Percentiles rank a stretch among this genome's conserved stretches.
phyloP scores from a whole-genome alignment of 2,329 filamentous ascomycete genomes.

The Fusarium setosum region DNA sequence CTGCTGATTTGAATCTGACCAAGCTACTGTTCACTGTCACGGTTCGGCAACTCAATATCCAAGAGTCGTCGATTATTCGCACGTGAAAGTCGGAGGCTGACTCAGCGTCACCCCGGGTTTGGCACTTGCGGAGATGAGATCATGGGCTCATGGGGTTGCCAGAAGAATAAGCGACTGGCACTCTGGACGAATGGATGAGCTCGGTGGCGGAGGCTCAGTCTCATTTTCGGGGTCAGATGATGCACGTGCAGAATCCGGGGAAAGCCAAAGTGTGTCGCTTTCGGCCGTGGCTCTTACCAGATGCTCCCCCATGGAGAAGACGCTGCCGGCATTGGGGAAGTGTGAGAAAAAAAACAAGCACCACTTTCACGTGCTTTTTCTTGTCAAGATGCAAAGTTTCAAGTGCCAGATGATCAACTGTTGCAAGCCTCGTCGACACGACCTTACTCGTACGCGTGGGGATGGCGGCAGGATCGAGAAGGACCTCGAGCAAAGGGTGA shows the following conservation, averaged over 20 bases:
- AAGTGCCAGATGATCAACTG: conserved; percentile 34
- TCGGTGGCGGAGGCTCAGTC: conserved; percentile 33
- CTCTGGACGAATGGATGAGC: conserved; percentile 10
- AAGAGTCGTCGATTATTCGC: not conserved
- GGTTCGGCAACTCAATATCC: not conserved
- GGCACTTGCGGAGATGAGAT: conserved; percentile 1
- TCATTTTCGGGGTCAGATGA: conserved; percentile 33
- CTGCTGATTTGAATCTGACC: no score
- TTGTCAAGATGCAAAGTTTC: conserved; percentile 3
- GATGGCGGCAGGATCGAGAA: conserved; percentile 21
- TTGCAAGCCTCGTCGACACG: conserved; percentile 30
- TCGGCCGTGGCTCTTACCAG: no score
- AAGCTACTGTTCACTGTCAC: not conserved
- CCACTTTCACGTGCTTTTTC: conserved; percentile 37
- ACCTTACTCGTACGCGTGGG: conserved; percentile 31
- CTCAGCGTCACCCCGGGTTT: conserved; percentile 12
- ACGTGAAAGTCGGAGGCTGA: conserved; percentile 27
- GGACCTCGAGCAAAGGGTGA: not conserved
- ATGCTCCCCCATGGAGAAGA: not conserved
- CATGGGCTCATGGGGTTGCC: not conserved
- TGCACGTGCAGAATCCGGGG: conserved; percentile 36
- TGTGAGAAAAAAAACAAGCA: not conserved
- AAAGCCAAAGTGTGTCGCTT: conserved; percentile 27
- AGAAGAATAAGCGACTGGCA: conserved; percentile 1
- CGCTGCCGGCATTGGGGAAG: not conserved